Base-by-base conservation (phyloP, 306 rosid genomes). In the Astragalus glycyphyllos region DNA sequence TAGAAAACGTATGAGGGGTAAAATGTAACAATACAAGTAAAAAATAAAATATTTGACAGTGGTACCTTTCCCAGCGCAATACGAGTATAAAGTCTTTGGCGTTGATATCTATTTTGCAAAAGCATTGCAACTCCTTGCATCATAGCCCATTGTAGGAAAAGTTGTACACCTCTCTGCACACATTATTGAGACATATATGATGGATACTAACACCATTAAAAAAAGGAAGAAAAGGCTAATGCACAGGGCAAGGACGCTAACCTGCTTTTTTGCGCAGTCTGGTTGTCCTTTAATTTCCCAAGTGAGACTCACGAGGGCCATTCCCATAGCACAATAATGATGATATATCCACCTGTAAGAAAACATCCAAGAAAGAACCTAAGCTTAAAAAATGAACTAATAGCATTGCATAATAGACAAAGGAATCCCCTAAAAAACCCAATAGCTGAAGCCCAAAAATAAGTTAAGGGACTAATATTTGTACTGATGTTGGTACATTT, bases 111-210 rank as follows among this genome's bases (percentile, higher is more conserved):
- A 78, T 95, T 95, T 75, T 95, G 99, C 71, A 95, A 71, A 66
- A 95, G 97, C 99, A 95, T 95, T 62, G 99, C 96, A 53, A 95
- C 84, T 74, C 99, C 99, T 85, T 95, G 99, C 99, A 95, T 87
- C 97, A 95, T 86, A 73, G 99, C 99, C 99, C 99, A 95, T 68
- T 89, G 96, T 53, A 95, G 84, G 80, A 95, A 95, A 72, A 95
- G 97, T 78, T 91, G 92, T 13, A 95, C 97, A 23, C 99, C 99
- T 80, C 97, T 87, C 99, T 95, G 87, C 77, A 80, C 34, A 40
- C 83, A 65, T 72, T 17, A 54, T 65, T 37, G 71, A 68, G 63
- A 49, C 40, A 42, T 56, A 16, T 55, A 38, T 8, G 45, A 37
- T 13, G 53, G 23, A 20, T 40, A 32, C 59, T n/a, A 53, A 7